These are phyloP conservation scores for Pleurotus ostreatus DNA, from an alignment of 768 basidiomycete genomes.

Conservation along the genomic window DNA sequence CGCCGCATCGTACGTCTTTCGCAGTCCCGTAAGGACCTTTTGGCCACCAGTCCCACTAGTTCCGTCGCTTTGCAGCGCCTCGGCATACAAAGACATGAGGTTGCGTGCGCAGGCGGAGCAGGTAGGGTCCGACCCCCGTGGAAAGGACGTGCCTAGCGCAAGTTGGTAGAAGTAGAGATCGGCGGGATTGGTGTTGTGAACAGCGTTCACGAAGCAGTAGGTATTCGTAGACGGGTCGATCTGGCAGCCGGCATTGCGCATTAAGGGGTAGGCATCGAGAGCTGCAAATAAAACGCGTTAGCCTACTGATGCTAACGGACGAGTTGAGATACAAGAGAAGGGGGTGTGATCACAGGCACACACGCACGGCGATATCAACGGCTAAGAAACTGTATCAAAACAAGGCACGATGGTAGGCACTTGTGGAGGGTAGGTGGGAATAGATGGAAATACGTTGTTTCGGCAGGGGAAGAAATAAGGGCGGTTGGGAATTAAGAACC, in stretches of 20 bases:
- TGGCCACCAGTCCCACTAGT: slow-evolving; percentile 10
- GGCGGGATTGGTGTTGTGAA: slow-evolving; percentile 48
- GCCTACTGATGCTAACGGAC: neutral
- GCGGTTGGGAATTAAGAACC: neutral
- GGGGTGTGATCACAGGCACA: too few species aligned
- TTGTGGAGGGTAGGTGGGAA: neutral
- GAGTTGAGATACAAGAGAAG: neutral
- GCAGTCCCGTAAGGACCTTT: slow-evolving; percentile 35
- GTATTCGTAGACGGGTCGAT: slow-evolving; percentile 50
- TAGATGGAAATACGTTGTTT: neutral
- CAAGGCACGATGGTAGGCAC: too few species aligned
- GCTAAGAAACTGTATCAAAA: too few species aligned
- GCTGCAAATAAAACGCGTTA: slow-evolving; percentile 30
- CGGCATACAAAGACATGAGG: slow-evolving; percentile 51
- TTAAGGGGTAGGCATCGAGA: slow-evolving; percentile 57
- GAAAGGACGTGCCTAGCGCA: slow-evolving; percentile 54
- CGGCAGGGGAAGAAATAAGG: neutral
- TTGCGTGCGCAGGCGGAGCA: slow-evolving; percentile 65
- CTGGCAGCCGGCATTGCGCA: slow-evolving; percentile 61
- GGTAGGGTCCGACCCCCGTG: slow-evolving; percentile 42
- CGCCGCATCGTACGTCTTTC: slow-evolving; percentile 45
- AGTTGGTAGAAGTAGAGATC: slow-evolving; percentile 74
- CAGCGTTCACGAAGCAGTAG: slow-evolving; percentile 75
- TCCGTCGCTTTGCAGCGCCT: slow-evolving; percentile 28
- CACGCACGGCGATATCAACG: too few species aligned